Evolutionary conservation across 179 eudicot genomes (phyloP).

Genomic region (Heliamphora pulchella): DNA sequence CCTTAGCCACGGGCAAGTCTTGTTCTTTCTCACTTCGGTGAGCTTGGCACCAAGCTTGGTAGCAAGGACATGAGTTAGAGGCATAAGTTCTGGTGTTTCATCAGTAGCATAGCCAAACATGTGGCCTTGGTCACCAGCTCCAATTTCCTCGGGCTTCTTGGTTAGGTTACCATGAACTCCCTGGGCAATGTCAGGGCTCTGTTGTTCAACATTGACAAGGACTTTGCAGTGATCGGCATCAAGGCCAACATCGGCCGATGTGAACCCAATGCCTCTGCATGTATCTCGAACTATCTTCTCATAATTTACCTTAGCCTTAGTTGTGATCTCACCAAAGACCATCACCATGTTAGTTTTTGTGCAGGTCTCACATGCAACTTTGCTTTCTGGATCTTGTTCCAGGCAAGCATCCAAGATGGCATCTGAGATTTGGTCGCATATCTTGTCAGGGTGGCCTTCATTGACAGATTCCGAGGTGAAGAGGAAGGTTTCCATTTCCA

Average conservation of each 20-base stretch:
- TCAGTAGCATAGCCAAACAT: slow-evolving; percentile 32
- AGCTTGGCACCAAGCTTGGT: slow-evolving; percentile 29
- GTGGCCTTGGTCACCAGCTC: slow-evolving; percentile 31
- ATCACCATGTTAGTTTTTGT: slow-evolving; percentile 31
- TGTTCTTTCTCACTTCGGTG: slow-evolving; percentile 29
- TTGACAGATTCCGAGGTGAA: slow-evolving; percentile 31
- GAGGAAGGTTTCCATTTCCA: slow-evolving; percentile 27
- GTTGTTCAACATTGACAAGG: slow-evolving; percentile 27
- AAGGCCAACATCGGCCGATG: slow-evolving; percentile 29
- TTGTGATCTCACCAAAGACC: slow-evolving; percentile 35
- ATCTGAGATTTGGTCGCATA: slow-evolving; percentile 30
- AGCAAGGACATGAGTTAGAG: slow-evolving; percentile 29
- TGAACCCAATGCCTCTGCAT: slow-evolving; percentile 29
- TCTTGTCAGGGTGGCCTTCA: slow-evolving; percentile 33
- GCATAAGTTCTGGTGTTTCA: slow-evolving; percentile 28
- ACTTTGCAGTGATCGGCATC: slow-evolving; percentile 31
- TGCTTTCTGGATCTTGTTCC: slow-evolving; percentile 28
- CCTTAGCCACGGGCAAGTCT: slow-evolving; percentile 30
- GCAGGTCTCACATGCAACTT: slow-evolving; percentile 31
- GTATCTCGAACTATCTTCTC: slow-evolving; percentile 31
- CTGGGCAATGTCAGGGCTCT: slow-evolving; percentile 29
- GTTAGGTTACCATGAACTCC: slow-evolving; percentile 28
- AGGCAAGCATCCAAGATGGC: slow-evolving; percentile 33
- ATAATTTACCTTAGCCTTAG: slow-evolving; percentile 25
- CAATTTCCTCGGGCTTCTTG: slow-evolving; percentile 33